Base-by-base conservation (phyloP, 495 filamentous ascomycete species). In the Hypoxylon fuscum region DNA sequence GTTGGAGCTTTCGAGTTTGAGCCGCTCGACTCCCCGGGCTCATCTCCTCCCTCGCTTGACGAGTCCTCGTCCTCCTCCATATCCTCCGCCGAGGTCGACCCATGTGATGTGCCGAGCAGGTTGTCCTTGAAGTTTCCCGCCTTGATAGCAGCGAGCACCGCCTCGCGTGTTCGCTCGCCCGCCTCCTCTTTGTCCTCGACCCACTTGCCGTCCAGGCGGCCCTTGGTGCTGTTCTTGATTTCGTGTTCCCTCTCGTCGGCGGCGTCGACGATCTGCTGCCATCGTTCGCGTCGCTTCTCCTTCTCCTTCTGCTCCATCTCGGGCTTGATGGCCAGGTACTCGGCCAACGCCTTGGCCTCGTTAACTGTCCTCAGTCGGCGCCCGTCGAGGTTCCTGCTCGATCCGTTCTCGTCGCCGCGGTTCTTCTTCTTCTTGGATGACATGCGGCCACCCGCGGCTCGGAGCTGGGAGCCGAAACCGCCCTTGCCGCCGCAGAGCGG, bases 371-470 rank as follows among this genome's bases (percentile, higher is more conserved):
- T 87, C 34, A 98, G 75, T 31, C 95, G 85, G 7, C 96, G 88
- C 0, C 95, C 95, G 65, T 98, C 94, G 11, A 98, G 87, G 64
- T 98, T 98, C 38, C 95, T 87, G 66, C 88, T 96, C 6, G 92
- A 97, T 25, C 86, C 90, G 68, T 93, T 92, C 63, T 88, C 87
- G 31, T 96, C 92, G 46, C 90, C 90, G 65, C 90, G 83, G 55
- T 91, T 81, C 74, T 87, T 88, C 82, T 96, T 97, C 71, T 91
- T 90, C 73, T 91, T 93, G 5, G 87, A 90, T 0, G 92, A 95
- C 95, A 98, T 98, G 77, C 95, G 95, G 12, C 95, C 95, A 70
- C 95, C 95, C 11, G 95, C 95, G 3, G 95, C 95, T 71, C 95
- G 92, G 22, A 98, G 87, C 74, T 98, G 96, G 5, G 93, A 96